Evolutionary conservation across 2,329 filamentous ascomycete genomes (phyloP).

Genomic region (Sporothrix protearum): DNA sequence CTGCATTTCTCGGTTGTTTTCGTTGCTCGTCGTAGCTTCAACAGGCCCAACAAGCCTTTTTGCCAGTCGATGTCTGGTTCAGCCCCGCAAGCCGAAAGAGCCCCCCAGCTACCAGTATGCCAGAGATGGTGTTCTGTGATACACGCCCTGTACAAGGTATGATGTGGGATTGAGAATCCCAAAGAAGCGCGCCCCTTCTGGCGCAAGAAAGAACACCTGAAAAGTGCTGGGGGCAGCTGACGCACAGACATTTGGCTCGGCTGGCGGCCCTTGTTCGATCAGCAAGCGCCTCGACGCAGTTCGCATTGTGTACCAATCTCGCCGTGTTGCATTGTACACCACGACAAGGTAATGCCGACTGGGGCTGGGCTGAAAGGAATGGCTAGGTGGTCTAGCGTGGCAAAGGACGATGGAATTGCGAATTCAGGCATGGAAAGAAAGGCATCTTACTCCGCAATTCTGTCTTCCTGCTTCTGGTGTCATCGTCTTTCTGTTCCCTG

Average conservation of each 20-base stretch:
- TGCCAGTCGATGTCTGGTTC: conserved; percentile 5
- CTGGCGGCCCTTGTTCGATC: conserved; percentile 27
- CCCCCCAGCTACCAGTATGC: neutral
- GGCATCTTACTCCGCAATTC: neutral
- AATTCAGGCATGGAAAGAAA: neutral
- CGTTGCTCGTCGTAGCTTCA: neutral
- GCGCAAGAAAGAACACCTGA: conserved; percentile 2
- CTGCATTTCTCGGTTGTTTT: conserved; percentile 1
- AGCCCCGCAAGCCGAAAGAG: conserved; percentile 1
- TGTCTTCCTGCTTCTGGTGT: neutral
- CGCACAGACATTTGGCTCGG: conserved; percentile 35
- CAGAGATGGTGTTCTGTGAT: conserved; percentile 28
- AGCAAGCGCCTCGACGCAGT: conserved; percentile 26
- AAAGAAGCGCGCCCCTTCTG: conserved; percentile 1
- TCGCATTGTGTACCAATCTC: conserved; percentile 26
- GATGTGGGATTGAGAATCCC: conserved; percentile 25
- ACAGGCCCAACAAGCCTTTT: neutral
- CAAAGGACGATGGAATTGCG: neutral
- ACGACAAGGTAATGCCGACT: neutral
- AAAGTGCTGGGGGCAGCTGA: conserved; percentile 20
- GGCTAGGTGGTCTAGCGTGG: neutral
- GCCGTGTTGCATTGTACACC: conserved; percentile 25
- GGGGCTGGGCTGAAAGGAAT: neutral
- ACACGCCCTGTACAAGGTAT: conserved; percentile 33
- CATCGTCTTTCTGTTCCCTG: neutral